phyloP scores from a whole-genome alignment of 805 yeast species.

The Kregervanrija delftensis region DNA sequence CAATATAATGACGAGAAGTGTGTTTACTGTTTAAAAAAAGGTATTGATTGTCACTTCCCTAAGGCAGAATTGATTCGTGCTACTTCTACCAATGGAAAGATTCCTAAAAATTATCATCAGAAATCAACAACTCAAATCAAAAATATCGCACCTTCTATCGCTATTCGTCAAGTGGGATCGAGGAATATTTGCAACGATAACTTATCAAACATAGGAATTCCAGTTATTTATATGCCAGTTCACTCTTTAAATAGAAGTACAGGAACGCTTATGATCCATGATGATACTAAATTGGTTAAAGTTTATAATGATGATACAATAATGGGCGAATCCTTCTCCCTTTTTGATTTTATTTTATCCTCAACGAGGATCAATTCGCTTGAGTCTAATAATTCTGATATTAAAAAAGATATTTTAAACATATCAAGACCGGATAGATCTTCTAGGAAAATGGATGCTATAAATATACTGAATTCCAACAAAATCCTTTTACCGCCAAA shows the following conservation, averaged over 20 bases:
- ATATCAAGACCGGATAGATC: background rate
- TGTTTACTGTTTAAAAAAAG: conserved; percentile 8
- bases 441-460: background rate
- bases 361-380: conserved; percentile 5
- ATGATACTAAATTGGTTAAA: conserved; percentile 2
- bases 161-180: no score
- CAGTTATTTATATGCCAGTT: conserved; percentile 1
- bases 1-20: conserved; percentile 5
- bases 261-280: conserved; percentile 5
- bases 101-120: background rate
- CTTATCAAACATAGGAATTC: background rate
- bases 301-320: conserved; percentile 5
- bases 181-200: background rate
- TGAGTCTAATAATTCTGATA: background rate
- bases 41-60: background rate
- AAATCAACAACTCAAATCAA: background rate
- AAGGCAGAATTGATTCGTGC: no score
- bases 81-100: conserved; percentile 5
- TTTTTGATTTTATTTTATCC: conserved; percentile 7
- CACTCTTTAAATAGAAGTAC: background rate
- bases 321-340: conserved; percentile 1
- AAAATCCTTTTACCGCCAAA: background rate
- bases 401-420: background rate
- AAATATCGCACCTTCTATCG: background rate
- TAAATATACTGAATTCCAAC: background rate